Evolutionary conservation across 225 moss, liverwort and hornwort genomes (phyloP).

Genomic region (Anthoceros angustus): DNA sequence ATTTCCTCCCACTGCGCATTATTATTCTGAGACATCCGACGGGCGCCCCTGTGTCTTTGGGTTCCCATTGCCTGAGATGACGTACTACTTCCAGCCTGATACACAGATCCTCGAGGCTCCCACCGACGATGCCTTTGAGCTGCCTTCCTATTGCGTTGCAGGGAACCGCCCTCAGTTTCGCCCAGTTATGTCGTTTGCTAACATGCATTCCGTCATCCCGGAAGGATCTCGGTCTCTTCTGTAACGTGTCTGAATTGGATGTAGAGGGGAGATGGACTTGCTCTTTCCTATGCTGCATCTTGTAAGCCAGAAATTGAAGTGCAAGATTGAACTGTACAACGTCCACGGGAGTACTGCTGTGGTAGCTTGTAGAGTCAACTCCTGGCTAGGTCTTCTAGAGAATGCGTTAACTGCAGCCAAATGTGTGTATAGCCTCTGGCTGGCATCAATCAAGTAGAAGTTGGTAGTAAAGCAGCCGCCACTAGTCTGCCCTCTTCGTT

Average conservation of each 20-base stretch:
- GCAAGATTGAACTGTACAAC: no score
- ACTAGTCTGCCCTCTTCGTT: slow-evolving; percentile 4
- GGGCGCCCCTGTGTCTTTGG: slow-evolving; percentile 38
- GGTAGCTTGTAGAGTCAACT: no score
- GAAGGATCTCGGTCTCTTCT: not conserved
- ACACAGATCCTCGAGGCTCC: slow-evolving; percentile 25
- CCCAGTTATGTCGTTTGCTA: not conserved
- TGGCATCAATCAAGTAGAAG: not conserved
- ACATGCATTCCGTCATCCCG: not conserved
- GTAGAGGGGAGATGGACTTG: no score
- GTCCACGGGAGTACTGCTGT: no score
- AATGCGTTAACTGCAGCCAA: no score
- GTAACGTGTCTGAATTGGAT: no score
- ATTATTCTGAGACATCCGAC: slow-evolving; percentile 46
- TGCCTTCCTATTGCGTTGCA: slow-evolving; percentile 36
- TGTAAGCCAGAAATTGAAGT: no score
- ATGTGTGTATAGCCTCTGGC: not conserved
- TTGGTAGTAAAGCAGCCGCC: not conserved
- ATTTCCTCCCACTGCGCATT: slow-evolving; percentile 36
- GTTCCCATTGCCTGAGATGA: slow-evolving; percentile 22
- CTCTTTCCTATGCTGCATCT: no score
- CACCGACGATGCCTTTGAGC: slow-evolving; percentile 14
- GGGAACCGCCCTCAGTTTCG: not conserved
- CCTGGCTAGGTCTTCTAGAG: not conserved
- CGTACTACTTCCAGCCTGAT: slow-evolving; percentile 29